Percentiles rank a stretch among this genome's conserved stretches.
phyloP scores from a whole-genome alignment of 441 rosid species.

The Erodium chrysanthum region DNA sequence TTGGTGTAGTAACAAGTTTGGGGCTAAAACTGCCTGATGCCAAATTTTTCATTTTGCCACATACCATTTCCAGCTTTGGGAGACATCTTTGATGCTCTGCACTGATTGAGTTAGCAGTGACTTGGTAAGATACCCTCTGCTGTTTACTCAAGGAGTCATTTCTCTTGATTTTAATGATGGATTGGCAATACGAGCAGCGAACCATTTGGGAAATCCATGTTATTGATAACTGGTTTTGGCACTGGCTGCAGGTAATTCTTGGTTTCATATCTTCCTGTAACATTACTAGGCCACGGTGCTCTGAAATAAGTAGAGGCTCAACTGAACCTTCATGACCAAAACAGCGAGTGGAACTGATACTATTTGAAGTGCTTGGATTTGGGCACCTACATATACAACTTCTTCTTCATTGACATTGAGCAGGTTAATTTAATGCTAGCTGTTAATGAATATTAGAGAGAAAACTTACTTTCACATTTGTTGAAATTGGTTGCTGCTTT shows the following conservation, averaged over 20 bases:
- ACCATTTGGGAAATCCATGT: constrained; percentile 11
- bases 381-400: not conserved
- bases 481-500: not conserved
- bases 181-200: constrained; percentile 14
- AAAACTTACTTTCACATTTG: not conserved
- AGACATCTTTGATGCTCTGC: not conserved
- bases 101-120: not conserved
- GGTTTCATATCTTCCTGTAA: not conserved
- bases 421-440: not conserved
- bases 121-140: not conserved
- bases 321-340: not conserved
- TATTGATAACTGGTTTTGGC: constrained; percentile 15
- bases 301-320: not conserved
- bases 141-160: not conserved
- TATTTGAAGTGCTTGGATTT: not conserved
- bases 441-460: not conserved
- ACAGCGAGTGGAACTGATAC: not conserved
- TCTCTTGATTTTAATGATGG: constrained; percentile 7
- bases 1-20: not conserved
- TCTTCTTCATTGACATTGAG: not conserved
- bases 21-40: not conserved
- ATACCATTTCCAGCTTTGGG: not conserved
- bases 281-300: not conserved
- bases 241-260: constrained; percentile 12
- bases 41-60: not conserved